Evolutionary conservation across 805 yeast genomes (phyloP), one percentile per base, ranked within the genome.

Genomic region (Sungouiozyma ichnusensis): DNA sequence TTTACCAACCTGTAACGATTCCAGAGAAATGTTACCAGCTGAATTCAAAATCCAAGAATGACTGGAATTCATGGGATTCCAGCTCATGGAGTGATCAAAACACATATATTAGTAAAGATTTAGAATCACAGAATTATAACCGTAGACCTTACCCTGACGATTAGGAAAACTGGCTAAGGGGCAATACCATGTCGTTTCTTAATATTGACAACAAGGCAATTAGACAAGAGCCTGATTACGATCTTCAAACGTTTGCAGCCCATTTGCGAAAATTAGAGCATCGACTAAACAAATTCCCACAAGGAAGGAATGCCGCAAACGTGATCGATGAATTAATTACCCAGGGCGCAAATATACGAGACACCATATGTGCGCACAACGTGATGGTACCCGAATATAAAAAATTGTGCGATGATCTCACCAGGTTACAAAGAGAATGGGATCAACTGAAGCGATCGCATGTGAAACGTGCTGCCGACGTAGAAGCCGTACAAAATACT

Each of bases 1-100:
- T 54, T 4, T 58, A 61, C 39, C 65, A 58, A 42, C 64, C 65
- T 5, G 48, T 60, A 14, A 48, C 48, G 37, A 52, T 47, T 14
- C 63, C 62, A 6, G 37, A 31, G 16, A 18, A 37, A 8, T 15
- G 29, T 31, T 14, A 37, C 29, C 50, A 51, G 36, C 39, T 17
- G 20, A 38, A 41, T 6, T 11, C 9, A 6, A 24, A 24, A 6
- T 24, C 29, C 6, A 7, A 24, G 9, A 11, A 24, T 11, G 11
- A 6, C 9, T 7, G 29, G 9, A 24, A 6, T 6, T 11, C 11
- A 11, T 24, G 29, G 29, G 29, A 24, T 11, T 24, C 29, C 9
- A 11, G 6, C 29, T 44, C 53, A 52, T 34, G 60, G 53, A 33
- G 40, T 48, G 16, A 33, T 18, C 4, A 48, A 42, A 17, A 40